Base-by-base conservation (phyloP, 169 alveolate genomes). In the Cryptosporidium xiaoi region DNA sequence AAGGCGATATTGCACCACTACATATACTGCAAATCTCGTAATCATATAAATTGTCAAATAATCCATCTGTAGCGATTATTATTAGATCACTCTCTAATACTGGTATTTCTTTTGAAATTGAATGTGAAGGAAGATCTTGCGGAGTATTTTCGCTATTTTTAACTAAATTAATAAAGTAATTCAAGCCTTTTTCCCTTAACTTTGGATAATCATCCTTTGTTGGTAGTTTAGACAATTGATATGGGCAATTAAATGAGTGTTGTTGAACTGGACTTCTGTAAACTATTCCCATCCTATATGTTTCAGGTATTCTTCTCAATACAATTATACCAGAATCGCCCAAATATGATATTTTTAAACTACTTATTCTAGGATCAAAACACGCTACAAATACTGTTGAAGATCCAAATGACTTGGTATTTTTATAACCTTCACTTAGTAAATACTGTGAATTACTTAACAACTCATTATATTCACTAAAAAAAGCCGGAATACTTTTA, bases 241-340 rank as follows among this genome's bases (percentile, higher is more conserved):
- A 93, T n/a, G 96, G 96, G 24, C 93, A 90, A 83, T 94, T 94
- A 90, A 94, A 94, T 18, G 92, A 87, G 50, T 94, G 96, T 51
- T 93, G 94, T 68, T 94, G 96, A 62, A 84, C 96, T 10, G 84
- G 82, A 18, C 95, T 82, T 40, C 94, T 68, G 27, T 55, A 64
- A 4, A 82, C 92, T n/a, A 82, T 82, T 15, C 83, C 71, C 91
- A 87, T 89, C 20, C 82, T 89, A 68, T 64, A 92, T 1, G 87
- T 68, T 27, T 87, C 91, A 0, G 85, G 90, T n/a, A 82, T 71
- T 62, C 92, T 83, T 51, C 95, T 56, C 24, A 92, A 36, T 0
- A 91, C 34, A 27, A 92, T 65, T 16, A 77, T 83, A 13, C 92
- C 92, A 15, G 93, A 87, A 67, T 92, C 95, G 4, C 95, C 95